Percentiles rank a stretch among this genome's conserved stretches.
These are phyloP conservation scores for Vicia faba DNA, from an alignment of 306 rosid species.

Conservation along the genomic window DNA sequence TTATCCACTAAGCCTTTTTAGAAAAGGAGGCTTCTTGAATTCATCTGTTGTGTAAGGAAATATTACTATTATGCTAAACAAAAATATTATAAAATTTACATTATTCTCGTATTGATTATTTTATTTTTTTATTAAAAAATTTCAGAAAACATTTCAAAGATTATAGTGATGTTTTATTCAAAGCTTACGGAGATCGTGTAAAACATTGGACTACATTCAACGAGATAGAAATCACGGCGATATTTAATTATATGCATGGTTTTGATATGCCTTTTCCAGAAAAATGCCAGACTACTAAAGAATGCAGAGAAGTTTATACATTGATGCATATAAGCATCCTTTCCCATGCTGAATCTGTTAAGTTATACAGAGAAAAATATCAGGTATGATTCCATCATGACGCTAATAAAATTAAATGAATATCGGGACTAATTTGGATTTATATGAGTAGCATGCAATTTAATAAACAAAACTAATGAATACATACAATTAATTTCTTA, in stretches of 20 bases:
- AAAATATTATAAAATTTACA: neutral
- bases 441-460: neutral
- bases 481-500: neutral
- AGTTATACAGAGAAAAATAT: conserved; percentile 39
- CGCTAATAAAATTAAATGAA: no score
- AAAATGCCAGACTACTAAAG: neutral
- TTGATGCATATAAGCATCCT: conserved; percentile 42
- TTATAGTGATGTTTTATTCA: conserved; percentile 41
- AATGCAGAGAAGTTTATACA: conserved; percentile 46
- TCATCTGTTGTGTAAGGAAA: conserved; percentile 36
- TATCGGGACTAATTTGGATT: no score
- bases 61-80: neutral
- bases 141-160: conserved; percentile 44
- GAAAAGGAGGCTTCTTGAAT: conserved; percentile 20
- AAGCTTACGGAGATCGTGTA: conserved; percentile 49
- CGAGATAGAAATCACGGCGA: conserved; percentile 36
- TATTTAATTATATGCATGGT: conserved; percentile 39
- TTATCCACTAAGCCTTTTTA: neutral
- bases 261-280: conserved; percentile 27
- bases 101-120: neutral
- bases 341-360: conserved; percentile 37
- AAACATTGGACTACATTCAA: conserved; percentile 48
- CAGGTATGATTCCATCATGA: neutral
- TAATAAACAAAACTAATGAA: neutral
- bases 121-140: neutral